Conservation (phyloP, 2,329 filamentous ascomycete genomes). For the Neofusicoccum kwambonambiense region DNA sequence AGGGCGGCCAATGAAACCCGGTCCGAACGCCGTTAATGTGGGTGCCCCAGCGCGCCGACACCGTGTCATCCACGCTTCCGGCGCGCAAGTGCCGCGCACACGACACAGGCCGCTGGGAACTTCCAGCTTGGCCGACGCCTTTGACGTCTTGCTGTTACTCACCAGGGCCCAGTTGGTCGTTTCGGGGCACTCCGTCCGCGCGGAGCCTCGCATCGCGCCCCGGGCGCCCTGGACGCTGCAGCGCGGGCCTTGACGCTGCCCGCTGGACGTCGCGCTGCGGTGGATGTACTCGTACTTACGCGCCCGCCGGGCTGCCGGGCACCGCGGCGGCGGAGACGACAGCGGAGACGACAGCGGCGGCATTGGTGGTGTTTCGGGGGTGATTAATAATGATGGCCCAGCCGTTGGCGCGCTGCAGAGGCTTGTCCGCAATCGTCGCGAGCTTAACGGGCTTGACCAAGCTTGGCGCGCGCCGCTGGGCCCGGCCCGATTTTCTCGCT, state of each 20-base stretch:
- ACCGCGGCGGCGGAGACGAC: neutral
- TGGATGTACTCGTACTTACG: no score
- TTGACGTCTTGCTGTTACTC: slow-evolving; percentile 7
- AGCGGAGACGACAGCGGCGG: neutral
- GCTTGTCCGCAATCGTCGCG: slow-evolving; percentile 12
- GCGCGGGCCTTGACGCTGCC: neutral
- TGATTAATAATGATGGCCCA: slow-evolving; percentile 9
- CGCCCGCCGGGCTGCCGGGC: neutral
- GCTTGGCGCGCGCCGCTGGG: neutral
- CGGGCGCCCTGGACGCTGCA: neutral
- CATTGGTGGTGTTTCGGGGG: neutral
- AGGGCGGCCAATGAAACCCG: neutral
- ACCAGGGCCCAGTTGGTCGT: neutral
- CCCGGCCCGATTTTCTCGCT: slow-evolving; percentile 9
- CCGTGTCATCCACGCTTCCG: neutral
- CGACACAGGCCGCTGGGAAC: neutral
- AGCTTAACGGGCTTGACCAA: slow-evolving; percentile 12
- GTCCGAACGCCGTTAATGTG: neutral
- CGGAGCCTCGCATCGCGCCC: neutral
- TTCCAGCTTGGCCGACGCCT: slow-evolving; percentile 8
- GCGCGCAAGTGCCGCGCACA: neutral
- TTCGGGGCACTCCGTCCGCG: neutral
- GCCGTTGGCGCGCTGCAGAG: slow-evolving; percentile 2
- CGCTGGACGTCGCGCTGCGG: no score
- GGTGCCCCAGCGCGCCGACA: neutral